Conservation (phyloP, 2,329 filamentous ascomycete species). For the Fusarium tjaetaba region DNA sequence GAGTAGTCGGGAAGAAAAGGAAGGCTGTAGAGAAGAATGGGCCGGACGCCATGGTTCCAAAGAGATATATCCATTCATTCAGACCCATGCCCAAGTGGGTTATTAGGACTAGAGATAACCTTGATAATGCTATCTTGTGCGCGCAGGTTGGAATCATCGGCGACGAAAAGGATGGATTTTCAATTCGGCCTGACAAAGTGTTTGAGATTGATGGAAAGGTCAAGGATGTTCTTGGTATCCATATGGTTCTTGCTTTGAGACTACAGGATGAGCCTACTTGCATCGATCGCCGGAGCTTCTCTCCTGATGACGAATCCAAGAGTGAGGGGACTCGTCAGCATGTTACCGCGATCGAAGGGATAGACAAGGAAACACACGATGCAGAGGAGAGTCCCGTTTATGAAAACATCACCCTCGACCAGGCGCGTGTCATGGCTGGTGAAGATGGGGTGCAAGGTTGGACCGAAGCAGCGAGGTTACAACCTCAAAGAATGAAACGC, state of each 20-base stretch:
- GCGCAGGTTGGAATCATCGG: not conserved
- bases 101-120: not conserved
- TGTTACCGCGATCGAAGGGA: too few species aligned
- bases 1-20: not conserved
- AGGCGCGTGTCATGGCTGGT: not conserved
- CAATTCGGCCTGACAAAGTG: not conserved
- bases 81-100: not conserved
- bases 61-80: not conserved
- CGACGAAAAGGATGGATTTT: not conserved
- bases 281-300: not conserved
- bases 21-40: not conserved
- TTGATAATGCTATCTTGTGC: not conserved
- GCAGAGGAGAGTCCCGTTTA: not conserved
- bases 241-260: not conserved
- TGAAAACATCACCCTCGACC: not conserved
- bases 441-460: not conserved
- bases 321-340: not conserved
- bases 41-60: not conserved
- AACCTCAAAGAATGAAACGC: not conserved
- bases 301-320: not conserved
- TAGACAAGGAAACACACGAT: not conserved
- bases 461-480: not conserved
- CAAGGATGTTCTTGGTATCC: not conserved
- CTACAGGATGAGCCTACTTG: not conserved
- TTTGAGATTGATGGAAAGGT: not conserved